Percentiles rank a stretch among this genome's conserved stretches.
phyloP scores from a whole-genome alignment of 2,329 filamentous ascomycete species.

The Plenodomus tracheiphilus region DNA sequence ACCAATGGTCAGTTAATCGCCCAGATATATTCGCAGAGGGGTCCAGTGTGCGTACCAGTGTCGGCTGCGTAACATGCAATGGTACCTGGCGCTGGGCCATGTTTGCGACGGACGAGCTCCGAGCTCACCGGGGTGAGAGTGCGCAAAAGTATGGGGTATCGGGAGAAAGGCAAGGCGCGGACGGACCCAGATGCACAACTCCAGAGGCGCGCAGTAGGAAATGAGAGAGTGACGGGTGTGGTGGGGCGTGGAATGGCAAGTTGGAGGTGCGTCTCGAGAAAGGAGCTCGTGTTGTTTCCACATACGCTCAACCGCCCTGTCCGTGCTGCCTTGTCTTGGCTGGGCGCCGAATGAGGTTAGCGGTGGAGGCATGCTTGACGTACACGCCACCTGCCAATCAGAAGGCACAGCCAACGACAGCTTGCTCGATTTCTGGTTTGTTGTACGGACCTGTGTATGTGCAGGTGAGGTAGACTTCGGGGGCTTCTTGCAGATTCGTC shows the following conservation, averaged over 20 bases:
- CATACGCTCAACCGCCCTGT: conserved; percentile 19
- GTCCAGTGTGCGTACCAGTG: conserved; percentile 62
- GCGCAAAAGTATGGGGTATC: conserved; percentile 39
- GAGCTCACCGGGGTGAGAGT: conserved; percentile 42
- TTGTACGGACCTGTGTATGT: too few relatives aligned
- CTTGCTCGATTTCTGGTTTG: not conserved
- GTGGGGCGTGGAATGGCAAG: conserved; percentile 25
- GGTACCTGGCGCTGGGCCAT: conserved; percentile 82
- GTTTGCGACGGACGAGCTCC: conserved; percentile 47
- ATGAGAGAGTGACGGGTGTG: conserved; percentile 37
- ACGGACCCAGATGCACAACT: conserved; percentile 41
- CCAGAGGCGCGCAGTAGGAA: conserved; percentile 44
- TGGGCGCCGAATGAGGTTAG: conserved; percentile 8
- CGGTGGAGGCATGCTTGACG: conserved; percentile 1
- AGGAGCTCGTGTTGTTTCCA: conserved; percentile 29
- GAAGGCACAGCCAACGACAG: not conserved
- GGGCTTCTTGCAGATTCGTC: too few relatives aligned
- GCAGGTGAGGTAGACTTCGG: too few relatives aligned
- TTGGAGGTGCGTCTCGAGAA: conserved; percentile 33
- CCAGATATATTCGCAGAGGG: conserved; percentile 1
- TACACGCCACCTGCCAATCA: not conserved
- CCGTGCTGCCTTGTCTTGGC: conserved; percentile 15
- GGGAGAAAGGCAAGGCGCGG: conserved; percentile 40
- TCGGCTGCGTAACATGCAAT: conserved; percentile 76
- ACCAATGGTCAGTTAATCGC: conserved; percentile 34